These are phyloP conservation scores for Oropetium thomaeum DNA, from an alignment of 176 grass and related monocot genomes.

Conservation along the genomic window DNA sequence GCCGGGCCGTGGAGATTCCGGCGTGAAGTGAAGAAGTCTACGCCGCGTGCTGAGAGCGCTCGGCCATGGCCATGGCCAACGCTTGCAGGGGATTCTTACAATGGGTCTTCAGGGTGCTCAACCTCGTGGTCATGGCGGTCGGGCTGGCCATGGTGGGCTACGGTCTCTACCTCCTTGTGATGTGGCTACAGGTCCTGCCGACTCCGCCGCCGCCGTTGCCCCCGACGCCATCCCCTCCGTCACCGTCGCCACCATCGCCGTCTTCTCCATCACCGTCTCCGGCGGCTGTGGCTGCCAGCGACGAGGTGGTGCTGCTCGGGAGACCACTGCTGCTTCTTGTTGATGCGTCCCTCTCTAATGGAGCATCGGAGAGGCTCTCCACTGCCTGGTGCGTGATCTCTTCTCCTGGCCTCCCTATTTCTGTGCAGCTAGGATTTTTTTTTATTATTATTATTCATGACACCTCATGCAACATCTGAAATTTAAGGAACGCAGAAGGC, in stretches of 20 bases:
- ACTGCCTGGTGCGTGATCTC: slow-evolving; percentile 60
- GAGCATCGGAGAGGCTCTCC: slow-evolving; percentile 43
- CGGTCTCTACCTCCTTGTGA: slow-evolving; percentile 60
- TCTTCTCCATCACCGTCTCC: background rate
- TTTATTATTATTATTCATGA: slow-evolving; percentile 17
- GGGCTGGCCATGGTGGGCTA: slow-evolving; percentile 81
- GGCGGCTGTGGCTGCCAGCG: background rate
- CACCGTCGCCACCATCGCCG: background rate
- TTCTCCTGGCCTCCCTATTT: background rate
- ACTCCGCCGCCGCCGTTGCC: slow-evolving; percentile 10
- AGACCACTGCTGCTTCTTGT: slow-evolving; percentile 45
- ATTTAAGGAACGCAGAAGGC: background rate
- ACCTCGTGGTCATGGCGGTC: slow-evolving; percentile 54
- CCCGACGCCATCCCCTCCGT: background rate
- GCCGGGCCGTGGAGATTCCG: slow-evolving; percentile 7
- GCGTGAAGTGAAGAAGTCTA: slow-evolving; percentile 13
- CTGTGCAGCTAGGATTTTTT: slow-evolving; percentile 5
- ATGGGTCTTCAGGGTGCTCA: slow-evolving; percentile 76
- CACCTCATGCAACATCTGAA: background rate
- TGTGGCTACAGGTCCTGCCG: slow-evolving; percentile 57
- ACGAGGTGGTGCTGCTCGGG: slow-evolving; percentile 36
- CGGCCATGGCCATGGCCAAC: slow-evolving; percentile 66
- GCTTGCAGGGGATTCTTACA: slow-evolving; percentile 66
- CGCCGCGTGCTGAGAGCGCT: slow-evolving; percentile 4
- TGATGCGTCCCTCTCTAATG: slow-evolving; percentile 36